phyloP scores from a whole-genome alignment of 2,329 filamentous ascomycete genomes.

The Zasmidium cellare region DNA sequence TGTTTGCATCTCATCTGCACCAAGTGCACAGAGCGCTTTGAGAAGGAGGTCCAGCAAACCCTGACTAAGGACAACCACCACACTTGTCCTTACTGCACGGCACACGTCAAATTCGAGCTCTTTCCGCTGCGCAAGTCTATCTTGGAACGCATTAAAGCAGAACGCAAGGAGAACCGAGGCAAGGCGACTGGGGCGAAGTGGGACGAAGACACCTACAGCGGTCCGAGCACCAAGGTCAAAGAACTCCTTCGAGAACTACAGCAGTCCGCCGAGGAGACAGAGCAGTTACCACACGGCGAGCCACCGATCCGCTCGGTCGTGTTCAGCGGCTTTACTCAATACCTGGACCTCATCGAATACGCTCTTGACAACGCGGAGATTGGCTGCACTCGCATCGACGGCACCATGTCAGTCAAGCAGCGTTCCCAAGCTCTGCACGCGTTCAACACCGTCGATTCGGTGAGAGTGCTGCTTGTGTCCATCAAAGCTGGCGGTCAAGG shows the following conservation, averaged over 20 bases:
- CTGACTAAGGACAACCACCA: slow-evolving; percentile 48
- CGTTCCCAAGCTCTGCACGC: slow-evolving; percentile 73
- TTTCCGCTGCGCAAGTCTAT: slow-evolving; percentile 66
- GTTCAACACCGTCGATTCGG: slow-evolving; percentile 70
- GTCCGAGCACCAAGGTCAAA: slow-evolving; percentile 88
- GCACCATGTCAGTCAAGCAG: slow-evolving; percentile 75
- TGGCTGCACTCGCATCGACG: slow-evolving; percentile 78
- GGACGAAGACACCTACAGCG: slow-evolving; percentile 68
- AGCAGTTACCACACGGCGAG: slow-evolving; percentile 58
- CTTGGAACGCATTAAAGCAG: slow-evolving; percentile 46
- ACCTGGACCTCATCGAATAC: slow-evolving; percentile 86
- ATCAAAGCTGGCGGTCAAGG: slow-evolving; percentile 91
- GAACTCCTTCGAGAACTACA: slow-evolving; percentile 76
- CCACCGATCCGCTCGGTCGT: slow-evolving; percentile 80
- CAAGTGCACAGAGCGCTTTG: slow-evolving; percentile 65
- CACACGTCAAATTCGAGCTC: slow-evolving; percentile 62
- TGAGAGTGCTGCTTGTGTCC: slow-evolving; percentile 84
- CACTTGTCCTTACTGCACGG: slow-evolving; percentile 68
- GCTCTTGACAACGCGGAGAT: slow-evolving; percentile 70
- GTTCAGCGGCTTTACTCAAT: slow-evolving; percentile 94
- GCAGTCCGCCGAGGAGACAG: slow-evolving; percentile 62
- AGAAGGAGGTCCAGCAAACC: slow-evolving; percentile 37
- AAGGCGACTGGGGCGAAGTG: slow-evolving; percentile 53
- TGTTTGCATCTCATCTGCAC: slow-evolving; percentile 86
- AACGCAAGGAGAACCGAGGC: slow-evolving; percentile 54